Conservation (phyloP, 495 filamentous ascomycete genomes). For the Jackrogersella minutella region DNA sequence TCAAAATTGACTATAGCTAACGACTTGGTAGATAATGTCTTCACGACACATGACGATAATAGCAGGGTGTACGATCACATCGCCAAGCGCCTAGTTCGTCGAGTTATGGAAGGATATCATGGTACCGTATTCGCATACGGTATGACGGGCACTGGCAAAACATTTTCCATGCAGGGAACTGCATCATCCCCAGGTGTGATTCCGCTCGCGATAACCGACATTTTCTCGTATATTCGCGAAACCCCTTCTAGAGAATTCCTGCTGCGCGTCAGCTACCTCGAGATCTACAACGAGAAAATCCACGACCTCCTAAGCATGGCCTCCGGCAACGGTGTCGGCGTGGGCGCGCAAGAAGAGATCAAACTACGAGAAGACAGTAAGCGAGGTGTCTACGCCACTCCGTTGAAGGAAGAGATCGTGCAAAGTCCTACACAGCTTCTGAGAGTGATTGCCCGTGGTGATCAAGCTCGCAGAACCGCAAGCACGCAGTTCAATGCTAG, state of each 20-base stretch:
- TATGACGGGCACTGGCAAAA: constrained; percentile 99
- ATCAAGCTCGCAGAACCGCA: constrained; percentile 85
- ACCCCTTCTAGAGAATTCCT: constrained; percentile 94
- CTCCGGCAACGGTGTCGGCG: constrained; percentile 55
- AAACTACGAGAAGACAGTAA: constrained; percentile 96
- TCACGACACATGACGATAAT: constrained; percentile 90
- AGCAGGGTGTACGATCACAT: constrained; percentile 90
- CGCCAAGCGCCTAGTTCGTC: constrained; percentile 90
- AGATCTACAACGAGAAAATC: constrained; percentile 99
- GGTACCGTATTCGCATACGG: constrained; percentile 98
- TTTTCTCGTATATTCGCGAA: constrained; percentile 98
- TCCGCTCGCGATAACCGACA: constrained; percentile 95
- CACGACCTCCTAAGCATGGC: constrained; percentile 88
- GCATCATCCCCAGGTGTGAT: constrained; percentile 97
- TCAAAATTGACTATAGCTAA: constrained; percentile 18
- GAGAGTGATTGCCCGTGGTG: constrained; percentile 92
- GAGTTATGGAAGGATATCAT: constrained; percentile 99
- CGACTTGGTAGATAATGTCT: constrained; percentile 81
- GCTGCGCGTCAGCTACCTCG: constrained; percentile 94
- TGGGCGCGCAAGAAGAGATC: constrained; percentile 79
- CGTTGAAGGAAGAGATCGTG: constrained; percentile 97
- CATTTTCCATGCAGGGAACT: constrained; percentile 99
- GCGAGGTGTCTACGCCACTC: constrained; percentile 93
- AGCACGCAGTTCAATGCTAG: constrained; percentile 96
- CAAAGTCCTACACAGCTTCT: constrained; percentile 96